A percentile compares a stretch with the other conserved stretches of the same genome.
phyloP scores from a whole-genome alignment of 2,329 filamentous ascomycete species.

The Pyrenophora seminiperda region DNA sequence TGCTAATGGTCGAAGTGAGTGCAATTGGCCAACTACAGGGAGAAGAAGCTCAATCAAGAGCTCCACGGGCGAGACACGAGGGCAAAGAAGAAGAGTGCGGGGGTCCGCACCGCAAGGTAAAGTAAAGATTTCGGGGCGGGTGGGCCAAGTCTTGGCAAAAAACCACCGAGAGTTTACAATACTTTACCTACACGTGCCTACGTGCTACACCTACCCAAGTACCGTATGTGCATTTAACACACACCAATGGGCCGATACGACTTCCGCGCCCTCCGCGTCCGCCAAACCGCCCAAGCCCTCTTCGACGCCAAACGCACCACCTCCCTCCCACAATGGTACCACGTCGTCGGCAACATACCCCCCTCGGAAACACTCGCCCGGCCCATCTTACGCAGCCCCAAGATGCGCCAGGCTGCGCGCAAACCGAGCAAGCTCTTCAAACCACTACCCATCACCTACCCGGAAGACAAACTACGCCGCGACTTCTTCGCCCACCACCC shows the following conservation, averaged over 20 bases:
- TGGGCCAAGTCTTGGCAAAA: slow-evolving; percentile 18
- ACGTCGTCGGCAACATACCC: slow-evolving; percentile 62
- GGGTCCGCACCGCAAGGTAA: not conserved
- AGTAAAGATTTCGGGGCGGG: slow-evolving; percentile 20
- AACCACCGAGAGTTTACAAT: no score
- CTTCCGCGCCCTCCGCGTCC: slow-evolving; percentile 58
- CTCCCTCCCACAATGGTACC: slow-evolving; percentile 61
- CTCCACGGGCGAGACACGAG: not conserved
- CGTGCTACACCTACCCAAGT: no score
- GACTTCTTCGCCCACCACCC: slow-evolving; percentile 93
- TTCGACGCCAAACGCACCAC: slow-evolving; percentile 51
- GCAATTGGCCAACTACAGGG: slow-evolving; percentile 18
- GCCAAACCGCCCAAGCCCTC: slow-evolving; percentile 58
- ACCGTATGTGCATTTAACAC: no score
- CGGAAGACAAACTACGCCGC: slow-evolving; percentile 79
- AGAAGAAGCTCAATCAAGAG: slow-evolving; percentile 23
- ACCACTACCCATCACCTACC: slow-evolving; percentile 76
- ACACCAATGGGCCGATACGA: slow-evolving; percentile 60
- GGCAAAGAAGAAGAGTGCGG: no score
- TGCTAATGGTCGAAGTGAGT: not conserved
- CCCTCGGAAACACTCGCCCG: slow-evolving; percentile 65
- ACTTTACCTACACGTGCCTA: no score
- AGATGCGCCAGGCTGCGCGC: slow-evolving; percentile 42
- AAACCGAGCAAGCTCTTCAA: slow-evolving; percentile 79
- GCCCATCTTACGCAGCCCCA: slow-evolving; percentile 56